A percentile compares a stretch with the other conserved stretches of the same genome.
These are phyloP conservation scores for Claviceps cyperi DNA, from an alignment of 2,329 filamentous ascomycete genomes.

Conservation along the genomic window DNA sequence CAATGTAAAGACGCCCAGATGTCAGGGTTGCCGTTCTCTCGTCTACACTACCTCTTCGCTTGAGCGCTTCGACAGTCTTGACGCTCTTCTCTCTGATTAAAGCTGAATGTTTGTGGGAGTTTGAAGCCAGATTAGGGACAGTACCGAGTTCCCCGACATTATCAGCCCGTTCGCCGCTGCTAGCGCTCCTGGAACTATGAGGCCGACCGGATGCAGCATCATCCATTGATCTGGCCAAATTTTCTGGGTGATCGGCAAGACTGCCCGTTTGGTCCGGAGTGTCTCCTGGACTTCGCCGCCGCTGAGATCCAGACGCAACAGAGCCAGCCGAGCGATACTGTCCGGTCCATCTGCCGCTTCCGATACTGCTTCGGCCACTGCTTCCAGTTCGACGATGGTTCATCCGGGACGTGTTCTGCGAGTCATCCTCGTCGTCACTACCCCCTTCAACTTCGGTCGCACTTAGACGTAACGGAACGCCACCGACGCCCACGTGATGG, in stretches of 20 bases:
- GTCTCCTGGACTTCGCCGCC: slow-evolving; percentile 32
- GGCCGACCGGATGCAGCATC: slow-evolving; percentile 33
- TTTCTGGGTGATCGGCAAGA: slow-evolving; percentile 28
- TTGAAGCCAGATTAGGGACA: slow-evolving; percentile 38
- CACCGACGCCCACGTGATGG: slow-evolving; percentile 60
- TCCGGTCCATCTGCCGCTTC: slow-evolving; percentile 34
- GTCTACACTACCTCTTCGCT: slow-evolving; percentile 67
- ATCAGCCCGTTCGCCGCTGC: slow-evolving; percentile 47
- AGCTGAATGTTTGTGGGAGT: slow-evolving; percentile 42
- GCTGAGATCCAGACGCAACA: slow-evolving; percentile 26
- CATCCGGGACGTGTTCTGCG: slow-evolving; percentile 29
- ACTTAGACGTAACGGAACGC: slow-evolving; percentile 80
- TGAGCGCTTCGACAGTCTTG: slow-evolving; percentile 56
- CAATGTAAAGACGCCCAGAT: slow-evolving; percentile 63
- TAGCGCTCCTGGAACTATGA: slow-evolving; percentile 38
- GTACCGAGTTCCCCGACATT: slow-evolving; percentile 39
- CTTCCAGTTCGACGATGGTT: slow-evolving; percentile 60
- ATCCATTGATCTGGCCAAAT: slow-evolving; percentile 15
- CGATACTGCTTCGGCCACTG: slow-evolving; percentile 57
- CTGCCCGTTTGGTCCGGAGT: slow-evolving; percentile 42
- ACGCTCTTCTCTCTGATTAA: slow-evolving; percentile 50
- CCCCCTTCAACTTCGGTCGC: slow-evolving; percentile 91
- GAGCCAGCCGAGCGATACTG: slow-evolving; percentile 37
- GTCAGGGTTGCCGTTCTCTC: slow-evolving; percentile 67
- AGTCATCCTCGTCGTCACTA: slow-evolving; percentile 63